A percentile compares a stretch with the other conserved stretches of the same genome.
Conservation (phyloP, 305 asterid genomes). For the Vinca major region DNA sequence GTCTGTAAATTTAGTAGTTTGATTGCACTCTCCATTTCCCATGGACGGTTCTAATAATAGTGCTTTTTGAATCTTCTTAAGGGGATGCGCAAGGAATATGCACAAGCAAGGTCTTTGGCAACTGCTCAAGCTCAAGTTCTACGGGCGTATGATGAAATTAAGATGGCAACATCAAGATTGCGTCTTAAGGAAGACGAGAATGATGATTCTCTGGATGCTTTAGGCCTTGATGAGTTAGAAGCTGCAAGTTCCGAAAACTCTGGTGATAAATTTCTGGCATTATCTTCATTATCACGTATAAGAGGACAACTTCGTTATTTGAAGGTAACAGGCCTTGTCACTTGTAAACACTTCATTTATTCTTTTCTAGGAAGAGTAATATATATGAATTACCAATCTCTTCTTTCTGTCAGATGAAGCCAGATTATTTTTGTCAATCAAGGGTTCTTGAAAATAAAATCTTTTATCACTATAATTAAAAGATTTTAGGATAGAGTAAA, state of each 20-base stretch:
- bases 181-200: conserved; percentile 71
- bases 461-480: neutral
- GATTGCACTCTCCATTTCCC: too few species aligned
- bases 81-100: conserved; percentile 95
- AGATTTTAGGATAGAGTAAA: neutral
- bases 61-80: conserved; percentile 20
- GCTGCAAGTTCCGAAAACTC: conserved; percentile 73
- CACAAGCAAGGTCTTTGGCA: conserved; percentile 72
- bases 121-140: conserved; percentile 84
- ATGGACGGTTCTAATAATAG: conserved; percentile 2
- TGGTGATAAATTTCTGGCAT: conserved; percentile 75
- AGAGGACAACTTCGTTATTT: conserved; percentile 96
- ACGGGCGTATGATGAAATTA: conserved; percentile 91
- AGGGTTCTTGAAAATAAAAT: neutral
- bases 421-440: neutral
- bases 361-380: neutral
- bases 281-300: conserved; percentile 59
- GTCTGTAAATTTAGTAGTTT: neutral
- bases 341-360: neutral
- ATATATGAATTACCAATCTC: neutral
- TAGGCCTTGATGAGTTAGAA: conserved; percentile 70
- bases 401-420: neutral
- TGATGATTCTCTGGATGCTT: conserved; percentile 76
- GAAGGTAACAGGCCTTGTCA: conserved; percentile 42
- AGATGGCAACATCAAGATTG: conserved; percentile 85